Evolutionary conservation across 768 basidiomycete species (phyloP).

Genomic region (Hortiboletus flavorubellus): DNA sequence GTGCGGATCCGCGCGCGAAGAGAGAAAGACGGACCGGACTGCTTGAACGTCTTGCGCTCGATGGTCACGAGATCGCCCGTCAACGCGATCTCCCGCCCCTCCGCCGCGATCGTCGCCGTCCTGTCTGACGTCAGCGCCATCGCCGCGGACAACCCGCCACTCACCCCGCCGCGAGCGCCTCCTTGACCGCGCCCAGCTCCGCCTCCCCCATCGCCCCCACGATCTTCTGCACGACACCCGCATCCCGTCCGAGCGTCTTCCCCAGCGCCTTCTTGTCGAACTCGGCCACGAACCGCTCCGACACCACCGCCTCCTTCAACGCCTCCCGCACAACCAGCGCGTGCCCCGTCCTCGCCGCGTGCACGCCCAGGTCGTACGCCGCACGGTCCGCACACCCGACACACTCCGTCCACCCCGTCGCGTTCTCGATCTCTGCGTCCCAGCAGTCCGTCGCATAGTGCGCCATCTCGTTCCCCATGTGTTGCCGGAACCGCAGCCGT

Average conservation of each 20-base stretch:
- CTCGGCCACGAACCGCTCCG: slow-evolving; percentile 73
- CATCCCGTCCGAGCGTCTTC: slow-evolving; percentile 84
- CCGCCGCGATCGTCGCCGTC: slow-evolving; percentile 52
- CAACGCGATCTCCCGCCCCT: slow-evolving; percentile 66
- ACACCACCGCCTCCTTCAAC: slow-evolving; percentile 79
- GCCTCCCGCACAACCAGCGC: slow-evolving; percentile 83
- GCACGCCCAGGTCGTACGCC: slow-evolving; percentile 93
- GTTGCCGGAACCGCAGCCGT: slow-evolving; percentile 91
- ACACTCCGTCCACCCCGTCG: slow-evolving; percentile 90
- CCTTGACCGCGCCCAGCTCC: slow-evolving; percentile 61
- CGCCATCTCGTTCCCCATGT: slow-evolving; percentile 99
- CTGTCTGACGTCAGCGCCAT: slow-evolving; percentile 32
- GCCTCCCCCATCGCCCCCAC: slow-evolving; percentile 68
- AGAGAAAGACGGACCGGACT: slow-evolving; percentile 56
- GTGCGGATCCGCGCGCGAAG: slow-evolving; percentile 9
- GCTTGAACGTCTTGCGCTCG: slow-evolving; percentile 81
- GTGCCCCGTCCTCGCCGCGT: slow-evolving; percentile 78
- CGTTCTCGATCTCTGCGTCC: slow-evolving; percentile 97
- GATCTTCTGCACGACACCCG: slow-evolving; percentile 57
- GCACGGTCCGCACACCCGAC: slow-evolving; percentile 98
- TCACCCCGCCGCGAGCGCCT: slow-evolving; percentile 72
- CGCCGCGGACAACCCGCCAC: slow-evolving; percentile 22
- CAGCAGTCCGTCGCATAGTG: slow-evolving; percentile 99
- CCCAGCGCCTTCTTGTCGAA: slow-evolving; percentile 89
- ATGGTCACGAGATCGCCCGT: slow-evolving; percentile 74